A percentile compares a stretch with the other conserved stretches of the same genome.
These are phyloP conservation scores for Cephalotrichum gorgonifer DNA, from an alignment of 2,329 filamentous ascomycete genomes.

Conservation along the genomic window DNA sequence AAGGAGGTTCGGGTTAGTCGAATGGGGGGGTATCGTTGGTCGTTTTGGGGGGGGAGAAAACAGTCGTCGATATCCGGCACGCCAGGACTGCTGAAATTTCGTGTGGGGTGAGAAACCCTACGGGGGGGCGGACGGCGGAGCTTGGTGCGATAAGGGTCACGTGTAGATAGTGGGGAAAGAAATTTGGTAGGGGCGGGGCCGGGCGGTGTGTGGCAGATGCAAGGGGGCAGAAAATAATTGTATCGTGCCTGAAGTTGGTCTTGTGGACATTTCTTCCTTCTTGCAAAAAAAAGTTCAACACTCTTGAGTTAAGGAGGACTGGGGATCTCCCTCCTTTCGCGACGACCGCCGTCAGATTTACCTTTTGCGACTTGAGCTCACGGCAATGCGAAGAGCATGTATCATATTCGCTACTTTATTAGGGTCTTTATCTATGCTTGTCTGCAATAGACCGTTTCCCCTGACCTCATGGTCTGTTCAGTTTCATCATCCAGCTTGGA, in stretches of 20 bases:
- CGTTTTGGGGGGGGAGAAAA: background rate
- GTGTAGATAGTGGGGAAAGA: background rate
- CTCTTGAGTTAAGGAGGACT: no score
- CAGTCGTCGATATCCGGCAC: background rate
- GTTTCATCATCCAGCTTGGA: no score
- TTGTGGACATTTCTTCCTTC: no score
- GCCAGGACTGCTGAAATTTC: background rate
- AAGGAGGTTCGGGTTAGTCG: background rate
- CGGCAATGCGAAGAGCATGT: no score
- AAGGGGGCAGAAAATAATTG: background rate
- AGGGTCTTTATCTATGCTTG: no score
- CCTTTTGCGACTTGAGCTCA: no score
- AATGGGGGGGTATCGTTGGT: slow-evolving; percentile 2
- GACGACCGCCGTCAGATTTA: no score
- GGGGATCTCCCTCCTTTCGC: no score
- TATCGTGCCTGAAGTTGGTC: background rate
- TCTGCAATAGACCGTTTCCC: no score
- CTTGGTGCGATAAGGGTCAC: slow-evolving; percentile 2
- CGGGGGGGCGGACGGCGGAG: background rate
- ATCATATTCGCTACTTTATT: no score
- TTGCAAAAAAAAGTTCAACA: no score
- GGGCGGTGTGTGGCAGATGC: background rate
- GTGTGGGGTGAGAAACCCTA: slow-evolving; percentile 6
- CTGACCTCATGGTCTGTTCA: no score
- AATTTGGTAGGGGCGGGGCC: background rate